Evolutionary conservation across 164 flowering plant genomes (phyloP), one percentile per base, ranked within the genome.

Genomic region (Chimonanthus praecox): DNA sequence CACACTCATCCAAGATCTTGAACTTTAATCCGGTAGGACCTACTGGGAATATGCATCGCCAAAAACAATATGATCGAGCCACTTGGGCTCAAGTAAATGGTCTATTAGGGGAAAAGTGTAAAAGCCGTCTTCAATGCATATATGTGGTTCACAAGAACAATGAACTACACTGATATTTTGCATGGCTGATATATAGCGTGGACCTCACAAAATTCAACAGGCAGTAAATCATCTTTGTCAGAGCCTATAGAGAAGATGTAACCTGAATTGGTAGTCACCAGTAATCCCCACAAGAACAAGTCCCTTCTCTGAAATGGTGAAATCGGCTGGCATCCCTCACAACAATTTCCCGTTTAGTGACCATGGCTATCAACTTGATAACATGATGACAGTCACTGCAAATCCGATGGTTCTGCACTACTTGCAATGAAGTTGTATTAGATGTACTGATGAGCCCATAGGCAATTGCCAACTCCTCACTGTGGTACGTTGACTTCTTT

Each of bases 381-480:
- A 83, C 85, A 54, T 20, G 72, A 68, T 94, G 98, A 76, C 97
- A 94, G 70, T 94, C 92, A 21, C 71, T 65, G 65, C 96, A 90
- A 45, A 92, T 80, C 64, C 91, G 86, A 80, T 90, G 97, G 81
- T 88, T 79, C 81, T 94, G 97, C 49, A 90, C 84, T 18, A 90
- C 75, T 71, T 86, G 93, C 84, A 92, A 73, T 33, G 94, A 80
- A 58, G 82, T 80, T 68, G 83, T 79, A 44, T 75, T 83, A 6
- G 82, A 44, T 13, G 91, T 87, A 51, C 81, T 89, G 9, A 90
- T 80, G 49, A 94, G 83, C 70, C 94, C 96, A 74, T 80, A 92
- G 67, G 93, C 88, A 74, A 94, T 74, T 2, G 97, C 94, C 73
- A 94, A 65, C 71, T 88, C 88, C 81, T 90, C 97, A 74, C 94